These are phyloP conservation scores for Auricularia auricula-judae DNA, from an alignment of 768 basidiomycete genomes.

Conservation along the genomic window DNA sequence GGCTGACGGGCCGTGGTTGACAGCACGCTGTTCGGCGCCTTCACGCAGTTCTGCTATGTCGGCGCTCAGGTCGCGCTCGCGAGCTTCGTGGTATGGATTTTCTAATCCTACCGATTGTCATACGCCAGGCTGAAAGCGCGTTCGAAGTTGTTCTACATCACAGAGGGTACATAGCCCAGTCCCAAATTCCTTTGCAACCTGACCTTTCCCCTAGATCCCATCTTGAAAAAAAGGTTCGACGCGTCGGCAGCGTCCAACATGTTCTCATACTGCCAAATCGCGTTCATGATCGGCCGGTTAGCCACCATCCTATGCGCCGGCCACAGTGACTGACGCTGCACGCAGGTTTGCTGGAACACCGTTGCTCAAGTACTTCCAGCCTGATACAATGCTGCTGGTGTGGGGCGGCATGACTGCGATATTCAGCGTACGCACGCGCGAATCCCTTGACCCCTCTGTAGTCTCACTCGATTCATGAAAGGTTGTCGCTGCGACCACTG, in stretches of 20 bases:
- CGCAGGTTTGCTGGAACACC: neutral
- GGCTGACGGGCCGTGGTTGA: neutral
- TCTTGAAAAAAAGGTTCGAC: conserved; percentile 10
- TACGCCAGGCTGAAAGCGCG: neutral
- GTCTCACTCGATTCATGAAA: neutral
- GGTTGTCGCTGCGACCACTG: neutral
- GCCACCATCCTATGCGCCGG: neutral
- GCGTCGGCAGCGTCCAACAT: conserved; percentile 19
- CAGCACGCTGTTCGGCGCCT: neutral
- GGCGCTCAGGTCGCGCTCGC: conserved; percentile 11
- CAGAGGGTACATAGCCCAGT: conserved; percentile 11
- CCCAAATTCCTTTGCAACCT: conserved; percentile 8
- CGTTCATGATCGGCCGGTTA: conserved; percentile 8
- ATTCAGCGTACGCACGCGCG: neutral
- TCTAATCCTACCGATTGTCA: neutral
- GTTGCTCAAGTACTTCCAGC: neutral
- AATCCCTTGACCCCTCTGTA: neutral
- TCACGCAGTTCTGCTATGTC: neutral
- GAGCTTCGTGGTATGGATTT: conserved; percentile 17
- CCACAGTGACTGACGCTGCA: neutral
- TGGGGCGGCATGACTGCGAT: neutral
- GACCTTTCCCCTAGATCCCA: conserved; percentile 8
- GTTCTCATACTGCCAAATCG: conserved; percentile 23
- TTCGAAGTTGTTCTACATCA: neutral
- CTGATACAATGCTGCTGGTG: neutral